phyloP scores from a whole-genome alignment of 129 eudicot species.

The Arctium minus region DNA sequence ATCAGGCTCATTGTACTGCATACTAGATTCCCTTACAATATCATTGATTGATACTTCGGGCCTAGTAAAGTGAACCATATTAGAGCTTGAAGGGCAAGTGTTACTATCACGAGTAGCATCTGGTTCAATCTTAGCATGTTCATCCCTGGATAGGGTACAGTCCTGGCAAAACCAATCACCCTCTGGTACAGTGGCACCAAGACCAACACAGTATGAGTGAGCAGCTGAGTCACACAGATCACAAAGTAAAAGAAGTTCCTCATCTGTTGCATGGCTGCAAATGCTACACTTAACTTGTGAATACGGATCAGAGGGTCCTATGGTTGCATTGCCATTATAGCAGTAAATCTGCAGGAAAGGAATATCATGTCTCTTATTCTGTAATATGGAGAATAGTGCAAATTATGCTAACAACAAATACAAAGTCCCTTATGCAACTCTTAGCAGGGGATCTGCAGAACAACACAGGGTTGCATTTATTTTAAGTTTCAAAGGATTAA shows the following conservation, averaged over 20 bases:
- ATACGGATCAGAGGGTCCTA: slow-evolving; percentile 53
- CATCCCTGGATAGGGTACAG: slow-evolving; percentile 57
- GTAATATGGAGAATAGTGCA: not conserved
- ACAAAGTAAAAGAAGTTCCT: slow-evolving; percentile 61
- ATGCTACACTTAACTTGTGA: slow-evolving; percentile 46
- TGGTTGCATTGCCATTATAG: slow-evolving; percentile 48
- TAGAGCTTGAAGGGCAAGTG: not conserved
- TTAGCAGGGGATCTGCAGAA: not conserved
- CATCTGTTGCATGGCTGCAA: slow-evolving; percentile 53
- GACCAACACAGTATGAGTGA: slow-evolving; percentile 86
- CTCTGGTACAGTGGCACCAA: slow-evolving; percentile 81
- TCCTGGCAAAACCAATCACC: slow-evolving; percentile 91
- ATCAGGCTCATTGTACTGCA: slow-evolving; percentile 7
- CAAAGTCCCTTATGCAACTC: not conserved
- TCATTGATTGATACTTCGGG: slow-evolving; percentile 47
- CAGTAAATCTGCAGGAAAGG: slow-evolving; percentile 41
- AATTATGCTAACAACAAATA: not conserved
- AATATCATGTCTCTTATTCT: not conserved
- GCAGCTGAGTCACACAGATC: slow-evolving; percentile 86
- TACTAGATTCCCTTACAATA: slow-evolving; percentile 43
- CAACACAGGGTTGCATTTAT: not conserved
- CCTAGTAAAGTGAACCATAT: slow-evolving; percentile 1
- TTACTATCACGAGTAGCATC: slow-evolving; percentile 14
- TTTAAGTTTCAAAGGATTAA: not conserved
- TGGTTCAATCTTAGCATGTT: slow-evolving; percentile 43